Evolutionary conservation across 257 asterid species (phyloP), one percentile per base, ranked within the genome.

Genomic region (Coffea canephora): DNA sequence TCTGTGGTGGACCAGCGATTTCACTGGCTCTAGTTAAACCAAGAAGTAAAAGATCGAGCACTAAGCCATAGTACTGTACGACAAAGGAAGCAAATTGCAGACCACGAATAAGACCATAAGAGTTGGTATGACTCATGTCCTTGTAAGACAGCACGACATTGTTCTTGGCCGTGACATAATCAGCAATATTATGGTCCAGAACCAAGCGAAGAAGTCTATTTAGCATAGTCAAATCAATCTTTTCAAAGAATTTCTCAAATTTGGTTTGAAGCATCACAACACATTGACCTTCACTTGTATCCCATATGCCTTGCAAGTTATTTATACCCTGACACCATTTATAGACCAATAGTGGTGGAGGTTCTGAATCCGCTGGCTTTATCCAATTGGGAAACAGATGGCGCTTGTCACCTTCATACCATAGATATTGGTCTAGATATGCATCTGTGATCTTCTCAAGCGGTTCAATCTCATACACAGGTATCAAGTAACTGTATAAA

Each of bases 321-420:
- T 96, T 96, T 75, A 96, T 96, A 73, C 99, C 99, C 85, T 96
- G 99, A 86, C 98, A 96, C 99, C 99, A 96, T 84, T 96, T 96
- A 88, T 96, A 96, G 52, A 96, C 99, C 81, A 96, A 83, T 46
- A 96, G 84, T 1, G 99, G 99, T 10, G 99, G 99, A 55, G 99
- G 99, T 88, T 96, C 99, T 25, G 98, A 93, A 85, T 96, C 99
- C 0, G 99, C 98, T 77, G 99, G 99, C 87, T 96, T 96, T 75
- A 96, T 96, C 99, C 99, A 96, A 85, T 94, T 96, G 0, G 97
- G 98, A 72, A 96, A 96, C 55, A 96, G 97, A 85, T 96, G 99
- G 14, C 98, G 97, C 83, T 94, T 96, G 83, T 96, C 98, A 82
- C 99, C 98, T 86, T 96, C 99, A 83, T 94, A 96, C 98, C 99